A percentile compares a stretch with the other conserved stretches of the same genome.
phyloP scores from a whole-genome alignment of 768 basidiomycete species.

The Tulasnella sp. region DNA sequence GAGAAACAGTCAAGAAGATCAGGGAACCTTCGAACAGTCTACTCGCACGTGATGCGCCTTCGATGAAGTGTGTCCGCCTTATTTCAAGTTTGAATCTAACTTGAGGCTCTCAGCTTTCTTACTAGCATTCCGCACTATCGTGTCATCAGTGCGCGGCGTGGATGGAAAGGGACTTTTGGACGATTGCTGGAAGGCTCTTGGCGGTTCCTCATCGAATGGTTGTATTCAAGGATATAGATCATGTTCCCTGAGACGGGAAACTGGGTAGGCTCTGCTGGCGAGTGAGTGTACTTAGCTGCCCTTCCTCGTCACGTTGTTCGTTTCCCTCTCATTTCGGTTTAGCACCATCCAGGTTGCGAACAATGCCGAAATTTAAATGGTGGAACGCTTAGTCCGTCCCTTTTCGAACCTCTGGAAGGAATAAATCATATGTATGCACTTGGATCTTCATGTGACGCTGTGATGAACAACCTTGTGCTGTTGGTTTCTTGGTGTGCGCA shows the following conservation, averaged over 20 bases:
- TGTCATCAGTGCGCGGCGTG: slow-evolving; percentile 34
- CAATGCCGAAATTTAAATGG: slow-evolving; percentile 37
- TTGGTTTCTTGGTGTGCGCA: too few species aligned
- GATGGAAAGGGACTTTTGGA: slow-evolving; percentile 26
- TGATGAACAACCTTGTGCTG: too few species aligned
- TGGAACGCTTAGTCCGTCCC: too few species aligned
- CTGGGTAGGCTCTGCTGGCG: slow-evolving; percentile 45
- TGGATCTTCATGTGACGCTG: too few species aligned
- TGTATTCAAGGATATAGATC: slow-evolving; percentile 45
- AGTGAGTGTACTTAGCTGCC: slow-evolving; percentile 31
- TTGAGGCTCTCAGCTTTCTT: neutral
- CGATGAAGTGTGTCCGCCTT: neutral
- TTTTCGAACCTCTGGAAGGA: too few species aligned
- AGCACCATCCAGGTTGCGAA: slow-evolving; percentile 47
- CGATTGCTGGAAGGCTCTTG: slow-evolving; percentile 35
- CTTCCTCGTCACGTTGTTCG: neutral
- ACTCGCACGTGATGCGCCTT: slow-evolving; percentile 44
- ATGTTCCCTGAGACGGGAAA: slow-evolving; percentile 55
- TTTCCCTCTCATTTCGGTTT: neutral
- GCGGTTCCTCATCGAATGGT: slow-evolving; percentile 43
- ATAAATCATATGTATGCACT: too few species aligned
- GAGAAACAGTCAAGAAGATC: slow-evolving; percentile 32
- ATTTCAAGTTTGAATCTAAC: neutral
- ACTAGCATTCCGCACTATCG: slow-evolving; percentile 51
- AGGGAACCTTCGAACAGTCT: slow-evolving; percentile 30